Base-by-base conservation (phyloP, 768 basidiomycete species). In the Roridomyces roridus region DNA sequence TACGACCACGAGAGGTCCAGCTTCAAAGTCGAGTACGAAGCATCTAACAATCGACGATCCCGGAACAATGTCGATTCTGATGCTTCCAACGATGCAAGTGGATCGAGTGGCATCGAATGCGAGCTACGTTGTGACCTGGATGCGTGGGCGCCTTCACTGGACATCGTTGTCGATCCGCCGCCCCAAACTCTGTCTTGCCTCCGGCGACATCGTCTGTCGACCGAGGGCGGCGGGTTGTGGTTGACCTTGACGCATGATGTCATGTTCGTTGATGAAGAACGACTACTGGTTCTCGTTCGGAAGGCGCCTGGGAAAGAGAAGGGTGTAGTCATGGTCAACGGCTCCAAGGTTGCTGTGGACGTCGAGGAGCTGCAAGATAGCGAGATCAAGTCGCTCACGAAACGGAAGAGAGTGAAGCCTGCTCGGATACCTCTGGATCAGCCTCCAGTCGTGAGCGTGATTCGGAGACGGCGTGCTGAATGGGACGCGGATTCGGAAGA, bases 171-270 rank as follows among this genome's bases (percentile, higher is more conserved):
- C 44, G 96, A 98, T 70, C 97, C 96, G 2, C 93, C 95, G 4
- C 96, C 95, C 12, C 87, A 89, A 56, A 79, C 83, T 5, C 86
- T 96, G 34, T 84, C 89, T 1, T 93, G 89, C 57, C 80, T 99
- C 9, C 85, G 91, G 8, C 84, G 97, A 26, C 96, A 98, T 72
- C 84, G 89, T 6, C 79, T 98, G 6, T 94, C 94, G 1, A 76
- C 81, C 4, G 87, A 89, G 29, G 96, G 96, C 3, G 96, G 96
- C 15, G 97, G 97, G 0, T 72, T 97, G 18, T 99, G 97, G 97
- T 72, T 99, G 24, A 95, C 94, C 0, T 79, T 98, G 65, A 89
- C 86, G 5, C 96, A 98, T 65, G 92, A 96, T 59, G 85, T 86
- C 2, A 71, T 88, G n/a, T 85, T 87, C 61, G 81, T 89, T 6